Base-by-base conservation (phyloP, 2,329 filamentous ascomycete species). In the Microdochium trichocladiopsis region DNA sequence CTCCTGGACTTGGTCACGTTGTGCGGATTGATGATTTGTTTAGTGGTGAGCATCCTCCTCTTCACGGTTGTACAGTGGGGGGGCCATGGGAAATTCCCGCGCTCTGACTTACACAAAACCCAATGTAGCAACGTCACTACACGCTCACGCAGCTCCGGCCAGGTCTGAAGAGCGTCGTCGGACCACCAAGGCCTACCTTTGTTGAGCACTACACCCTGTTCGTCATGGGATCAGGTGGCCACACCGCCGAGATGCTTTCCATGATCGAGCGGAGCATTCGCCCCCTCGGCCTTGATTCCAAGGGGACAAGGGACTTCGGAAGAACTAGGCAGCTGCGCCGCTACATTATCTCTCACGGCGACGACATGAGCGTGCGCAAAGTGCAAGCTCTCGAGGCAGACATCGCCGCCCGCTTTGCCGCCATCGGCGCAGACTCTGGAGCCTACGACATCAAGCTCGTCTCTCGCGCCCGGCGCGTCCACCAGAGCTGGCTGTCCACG, bases 241-340 rank as follows among this genome's bases (percentile, higher is more conserved):
- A 99, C 70, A 96, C 94, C 1, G 86, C 90, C 48, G 94, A 99
- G 70, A 95, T 99, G 88, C 77, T 96, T 56, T 84, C 87, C 63
- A 88, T 96, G 74, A 82, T 99, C 60, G 74, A 76, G 52, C 73
- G 76, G 59, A 80, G 78, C 58, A 80, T 79, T 63, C 75, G 73
- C 53, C 69, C 70, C 37, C 76, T 74, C 57, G 47, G 66, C 51
- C 65, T 69, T 62, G 70, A 85, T 70, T 16, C 47, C 47, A n/a
- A 31, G 28, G 14, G 14, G 4, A n/a, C 22, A 48, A 8, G 3
- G 8, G n/a, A n/a, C 12, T 6, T 23, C 4, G 23, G 47, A n/a
- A n/a, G n/a, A n/a, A 22, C 47, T 85, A 88, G 18, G n/a, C 16
- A 18, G 41, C 21, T 45, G 61, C 82, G 94, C 24, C 93, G 90